A percentile compares a stretch with the other conserved stretches of the same genome.
phyloP scores from a whole-genome alignment of 2,329 filamentous ascomycete species.

The Diplodia sapinea region DNA sequence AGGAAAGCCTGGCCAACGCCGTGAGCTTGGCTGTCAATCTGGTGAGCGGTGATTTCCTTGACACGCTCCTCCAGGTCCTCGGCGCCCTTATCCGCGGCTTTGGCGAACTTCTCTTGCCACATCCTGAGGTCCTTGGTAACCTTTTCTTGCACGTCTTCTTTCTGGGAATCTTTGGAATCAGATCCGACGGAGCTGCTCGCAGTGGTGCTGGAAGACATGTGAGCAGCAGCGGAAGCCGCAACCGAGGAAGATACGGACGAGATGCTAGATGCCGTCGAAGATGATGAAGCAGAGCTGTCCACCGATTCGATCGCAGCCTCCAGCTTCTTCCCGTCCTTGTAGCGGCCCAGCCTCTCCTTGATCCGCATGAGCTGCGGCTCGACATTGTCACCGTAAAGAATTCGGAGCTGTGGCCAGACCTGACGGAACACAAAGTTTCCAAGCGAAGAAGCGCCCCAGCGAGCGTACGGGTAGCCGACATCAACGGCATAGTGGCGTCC shows the following conservation, averaged over 20 bases:
- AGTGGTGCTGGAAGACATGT: constrained; percentile 33
- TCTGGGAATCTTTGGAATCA: constrained; percentile 33
- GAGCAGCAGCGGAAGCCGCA: constrained; percentile 40
- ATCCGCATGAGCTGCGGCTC: constrained; percentile 95
- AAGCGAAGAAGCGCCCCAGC: constrained; percentile 72
- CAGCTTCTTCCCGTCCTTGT: constrained; percentile 68
- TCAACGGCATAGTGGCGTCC: constrained; percentile 70
- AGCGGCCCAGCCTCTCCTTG: constrained; percentile 82
- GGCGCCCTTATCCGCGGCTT: constrained; percentile 83
- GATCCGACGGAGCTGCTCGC: constrained; percentile 37
- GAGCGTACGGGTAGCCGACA: constrained; percentile 73
- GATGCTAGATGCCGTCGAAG: constrained; percentile 34
- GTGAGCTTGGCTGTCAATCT: constrained; percentile 70
- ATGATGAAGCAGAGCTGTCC: constrained; percentile 45
- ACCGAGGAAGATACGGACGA: constrained; percentile 21
- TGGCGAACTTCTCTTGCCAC: constrained; percentile 89
- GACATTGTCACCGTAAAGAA: constrained; percentile 87
- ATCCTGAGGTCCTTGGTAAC: constrained; percentile 78
- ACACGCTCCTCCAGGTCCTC: constrained; percentile 69
- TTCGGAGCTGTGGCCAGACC: constrained; percentile 79
- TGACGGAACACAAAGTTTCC: constrained; percentile 74
- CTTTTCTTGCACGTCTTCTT: constrained; percentile 58
- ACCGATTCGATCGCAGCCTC: constrained; percentile 64
- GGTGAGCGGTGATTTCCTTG: constrained; percentile 73
- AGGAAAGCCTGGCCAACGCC: constrained; percentile 71